Conservation (phyloP, 352 stramenopile genomes). For the Pythium coloratum region DNA sequence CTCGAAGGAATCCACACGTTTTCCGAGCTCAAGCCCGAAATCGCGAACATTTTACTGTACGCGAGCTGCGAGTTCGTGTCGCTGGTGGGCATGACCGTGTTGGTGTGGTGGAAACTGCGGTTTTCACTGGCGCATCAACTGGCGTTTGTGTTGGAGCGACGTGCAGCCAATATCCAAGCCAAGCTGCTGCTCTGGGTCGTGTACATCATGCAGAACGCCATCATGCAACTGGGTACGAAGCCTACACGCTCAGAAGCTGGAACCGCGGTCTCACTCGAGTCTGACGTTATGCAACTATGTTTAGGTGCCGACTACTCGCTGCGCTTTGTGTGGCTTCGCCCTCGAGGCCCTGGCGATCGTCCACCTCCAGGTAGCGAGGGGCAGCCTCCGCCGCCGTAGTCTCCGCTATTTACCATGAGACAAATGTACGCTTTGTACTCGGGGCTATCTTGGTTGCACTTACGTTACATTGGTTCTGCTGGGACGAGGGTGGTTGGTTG, state of each 20-base stretch:
- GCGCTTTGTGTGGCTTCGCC: not conserved
- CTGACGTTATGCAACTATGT: not conserved
- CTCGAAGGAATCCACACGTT: conserved; percentile 16
- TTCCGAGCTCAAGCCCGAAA: conserved; percentile 8
- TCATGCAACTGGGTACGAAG: conserved; percentile 7
- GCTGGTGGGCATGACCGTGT: not conserved
- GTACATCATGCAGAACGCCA: conserved; percentile 22
- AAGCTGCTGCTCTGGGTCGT: conserved; percentile 26
- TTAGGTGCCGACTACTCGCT: not conserved
- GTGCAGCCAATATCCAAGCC: conserved; percentile 15
- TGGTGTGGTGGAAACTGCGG: conserved; percentile 20
- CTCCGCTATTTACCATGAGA: too few species aligned
- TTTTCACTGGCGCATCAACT: conserved; percentile 21
- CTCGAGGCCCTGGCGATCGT: too few species aligned
- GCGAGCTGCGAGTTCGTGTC: conserved; percentile 12
- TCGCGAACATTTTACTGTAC: conserved; percentile 19
- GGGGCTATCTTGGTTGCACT: too few species aligned
- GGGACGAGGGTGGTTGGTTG: too few species aligned
- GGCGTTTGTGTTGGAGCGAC: conserved; percentile 23
- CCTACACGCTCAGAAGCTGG: not conserved
- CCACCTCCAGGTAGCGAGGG: too few species aligned
- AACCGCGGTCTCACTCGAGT: not conserved
- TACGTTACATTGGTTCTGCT: too few species aligned
- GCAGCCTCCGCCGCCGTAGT: too few species aligned
- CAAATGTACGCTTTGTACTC: too few species aligned